Percentiles rank a stretch among this genome's conserved stretches.
Evolutionary conservation across 345 rosid genomes (phyloP).

Genomic region (Eucalyptus paniculata): DNA sequence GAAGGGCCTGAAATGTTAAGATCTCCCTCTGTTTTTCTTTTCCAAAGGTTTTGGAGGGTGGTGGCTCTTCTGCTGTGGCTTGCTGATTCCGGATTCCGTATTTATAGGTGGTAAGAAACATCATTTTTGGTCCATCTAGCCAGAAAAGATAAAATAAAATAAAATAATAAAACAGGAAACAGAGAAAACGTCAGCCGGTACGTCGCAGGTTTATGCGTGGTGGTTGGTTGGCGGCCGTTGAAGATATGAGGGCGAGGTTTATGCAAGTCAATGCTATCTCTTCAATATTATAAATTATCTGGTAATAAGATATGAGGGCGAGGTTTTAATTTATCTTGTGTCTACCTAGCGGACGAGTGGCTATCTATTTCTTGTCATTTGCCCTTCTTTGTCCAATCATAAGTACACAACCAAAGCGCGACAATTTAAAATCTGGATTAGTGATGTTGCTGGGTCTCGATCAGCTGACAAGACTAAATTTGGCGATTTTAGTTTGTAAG

Average conservation of each 20-base stretch:
- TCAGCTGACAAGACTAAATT: neutral
- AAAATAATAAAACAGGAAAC: neutral
- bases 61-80: neutral
- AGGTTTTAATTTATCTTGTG: too few relatives aligned
- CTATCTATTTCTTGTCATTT: too few relatives aligned
- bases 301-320: too few relatives aligned
- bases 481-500: neutral
- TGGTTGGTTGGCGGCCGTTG: neutral
- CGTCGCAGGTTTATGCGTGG: neutral
- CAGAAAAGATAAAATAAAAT: too few relatives aligned
- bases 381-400: neutral
- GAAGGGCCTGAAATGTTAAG: neutral
- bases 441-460: neutral
- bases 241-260: neutral
- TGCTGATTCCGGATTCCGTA: neutral
- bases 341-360: too few relatives aligned
- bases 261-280: neutral
- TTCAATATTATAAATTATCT: neutral
- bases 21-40: neutral
- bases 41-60: neutral
- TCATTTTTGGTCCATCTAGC: neutral
- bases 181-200: neutral
- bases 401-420: neutral
- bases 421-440: neutral
- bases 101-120: neutral